Conservation (phyloP, 768 basidiomycete species). For the Nidularia pulvinata region DNA sequence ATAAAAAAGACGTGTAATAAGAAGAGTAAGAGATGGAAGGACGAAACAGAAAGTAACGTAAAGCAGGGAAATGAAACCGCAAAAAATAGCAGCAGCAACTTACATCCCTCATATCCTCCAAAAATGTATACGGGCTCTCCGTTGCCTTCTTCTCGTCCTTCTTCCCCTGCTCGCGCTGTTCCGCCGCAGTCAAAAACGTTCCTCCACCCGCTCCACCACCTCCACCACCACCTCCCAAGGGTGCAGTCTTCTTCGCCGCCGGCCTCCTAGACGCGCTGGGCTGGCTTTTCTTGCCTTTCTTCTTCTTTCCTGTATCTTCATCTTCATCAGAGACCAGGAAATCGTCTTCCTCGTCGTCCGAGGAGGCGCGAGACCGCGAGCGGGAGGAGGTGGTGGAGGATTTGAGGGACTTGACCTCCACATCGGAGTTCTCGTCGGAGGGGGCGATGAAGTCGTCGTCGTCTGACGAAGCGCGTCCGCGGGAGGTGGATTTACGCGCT, state of each 20-base stretch:
- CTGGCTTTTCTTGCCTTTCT: slow-evolving; percentile 24
- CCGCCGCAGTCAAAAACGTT: slow-evolving; percentile 81
- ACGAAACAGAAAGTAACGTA: slow-evolving; percentile 2
- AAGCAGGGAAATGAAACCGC: background rate
- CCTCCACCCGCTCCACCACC: slow-evolving; percentile 22
- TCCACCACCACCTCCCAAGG: too few relatives aligned
- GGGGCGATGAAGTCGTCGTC: slow-evolving; percentile 79
- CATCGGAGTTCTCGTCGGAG: slow-evolving; percentile 53
- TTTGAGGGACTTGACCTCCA: slow-evolving; percentile 45
- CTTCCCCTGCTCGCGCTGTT: slow-evolving; percentile 69
- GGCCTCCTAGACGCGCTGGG: slow-evolving; percentile 31
- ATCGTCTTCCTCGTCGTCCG: slow-evolving; percentile 35
- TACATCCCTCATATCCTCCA: slow-evolving; percentile 73
- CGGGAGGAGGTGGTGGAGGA: slow-evolving; percentile 47
- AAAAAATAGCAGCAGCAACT: slow-evolving; percentile 13
- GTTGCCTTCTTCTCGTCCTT: slow-evolving; percentile 82
- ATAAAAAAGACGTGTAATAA: too few relatives aligned
- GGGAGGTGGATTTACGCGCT: too few relatives aligned
- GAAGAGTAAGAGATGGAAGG: too few relatives aligned
- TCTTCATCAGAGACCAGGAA: too few relatives aligned
- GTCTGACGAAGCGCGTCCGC: too few relatives aligned
- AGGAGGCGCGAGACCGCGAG: slow-evolving; percentile 25
- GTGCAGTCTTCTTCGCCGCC: slow-evolving; percentile 21
- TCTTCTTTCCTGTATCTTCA: slow-evolving; percentile 17
- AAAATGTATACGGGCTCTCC: slow-evolving; percentile 78